Percentiles rank a stretch among this genome's conserved stretches.
Evolutionary conservation across 805 yeast species (phyloP).

Genomic region (Komagataella mondaviorum): DNA sequence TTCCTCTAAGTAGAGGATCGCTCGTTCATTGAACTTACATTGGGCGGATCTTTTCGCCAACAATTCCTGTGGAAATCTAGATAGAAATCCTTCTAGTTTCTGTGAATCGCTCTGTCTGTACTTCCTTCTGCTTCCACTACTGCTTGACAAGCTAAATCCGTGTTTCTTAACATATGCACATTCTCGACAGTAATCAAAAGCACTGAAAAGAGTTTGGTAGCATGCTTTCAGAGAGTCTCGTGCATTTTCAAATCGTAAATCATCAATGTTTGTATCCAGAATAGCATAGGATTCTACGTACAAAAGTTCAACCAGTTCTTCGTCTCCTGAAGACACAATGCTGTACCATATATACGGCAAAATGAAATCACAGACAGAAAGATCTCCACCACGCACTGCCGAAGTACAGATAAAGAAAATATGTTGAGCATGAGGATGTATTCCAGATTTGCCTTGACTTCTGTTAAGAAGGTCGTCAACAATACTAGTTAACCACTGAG

Average conservation of each 20-base stretch:
- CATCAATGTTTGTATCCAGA: slow-evolving; percentile 31
- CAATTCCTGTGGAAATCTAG: slow-evolving; percentile 46
- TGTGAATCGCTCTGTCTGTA: slow-evolving; percentile 10
- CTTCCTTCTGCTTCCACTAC: slow-evolving; percentile 12
- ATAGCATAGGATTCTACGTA: slow-evolving; percentile 44
- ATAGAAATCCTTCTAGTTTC: slow-evolving; percentile 34
- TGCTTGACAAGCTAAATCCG: slow-evolving; percentile 5
- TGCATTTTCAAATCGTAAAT: slow-evolving; percentile 34
- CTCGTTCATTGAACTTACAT: slow-evolving; percentile 77
- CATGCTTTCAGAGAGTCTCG: slow-evolving; percentile 48
- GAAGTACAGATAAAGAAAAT: slow-evolving; percentile 53
- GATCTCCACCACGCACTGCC: slow-evolving; percentile 56
- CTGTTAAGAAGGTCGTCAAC: slow-evolving; percentile 52
- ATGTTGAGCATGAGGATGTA: slow-evolving; percentile 18
- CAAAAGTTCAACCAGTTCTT: slow-evolving; percentile 4
- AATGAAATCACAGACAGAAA: slow-evolving; percentile 52
- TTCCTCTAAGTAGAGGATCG: slow-evolving; percentile 76
- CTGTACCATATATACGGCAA: slow-evolving; percentile 68
- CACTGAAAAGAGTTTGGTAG: slow-evolving; percentile 61
- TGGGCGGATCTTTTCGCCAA: slow-evolving; percentile 73
- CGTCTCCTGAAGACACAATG: slow-evolving; percentile 27
- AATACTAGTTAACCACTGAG: slow-evolving; percentile 60
- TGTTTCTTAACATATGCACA: slow-evolving; percentile 42
- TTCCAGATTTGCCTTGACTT: slow-evolving; percentile 13
- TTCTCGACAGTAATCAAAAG: slow-evolving; percentile 72